Evolutionary conservation across 495 filamentous ascomycete genomes (phyloP).

Genomic region (Hyphodiscus hymeniophilus): DNA sequence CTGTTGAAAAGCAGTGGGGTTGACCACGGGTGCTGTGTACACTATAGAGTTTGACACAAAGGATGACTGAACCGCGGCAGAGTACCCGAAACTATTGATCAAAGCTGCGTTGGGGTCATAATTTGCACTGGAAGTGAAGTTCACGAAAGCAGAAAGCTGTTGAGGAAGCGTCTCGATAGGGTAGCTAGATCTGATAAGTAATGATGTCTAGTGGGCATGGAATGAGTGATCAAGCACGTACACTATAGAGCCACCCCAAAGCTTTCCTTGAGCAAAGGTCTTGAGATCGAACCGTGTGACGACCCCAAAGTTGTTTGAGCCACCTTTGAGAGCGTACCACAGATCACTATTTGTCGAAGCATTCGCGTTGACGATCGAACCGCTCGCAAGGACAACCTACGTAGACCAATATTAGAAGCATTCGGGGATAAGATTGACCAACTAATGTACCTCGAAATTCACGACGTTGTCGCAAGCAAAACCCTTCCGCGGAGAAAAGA

Average conservation of each 20-base stretch:
- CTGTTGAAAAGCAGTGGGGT: slow-evolving; percentile 23
- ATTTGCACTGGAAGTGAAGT: slow-evolving; percentile 12
- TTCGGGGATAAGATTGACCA: neutral
- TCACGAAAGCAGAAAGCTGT: slow-evolving; percentile 21
- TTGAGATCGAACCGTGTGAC: slow-evolving; percentile 38
- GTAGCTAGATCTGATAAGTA: neutral
- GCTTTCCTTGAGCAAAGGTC: slow-evolving; percentile 5
- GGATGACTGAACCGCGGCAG: neutral
- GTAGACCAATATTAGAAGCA: no score
- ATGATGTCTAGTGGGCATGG: neutral
- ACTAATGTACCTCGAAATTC: slow-evolving; percentile 24
- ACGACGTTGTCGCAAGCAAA: slow-evolving; percentile 38
- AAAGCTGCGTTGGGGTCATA: slow-evolving; percentile 8
- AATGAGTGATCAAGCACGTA: neutral
- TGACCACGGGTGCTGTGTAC: slow-evolving; percentile 1
- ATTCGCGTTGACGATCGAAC: slow-evolving; percentile 39
- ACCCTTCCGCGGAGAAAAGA: slow-evolving; percentile 20
- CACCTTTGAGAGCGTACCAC: slow-evolving; percentile 45
- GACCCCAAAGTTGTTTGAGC: slow-evolving; percentile 43
- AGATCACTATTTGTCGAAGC: slow-evolving; percentile 33
- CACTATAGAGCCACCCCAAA: slow-evolving; percentile 4
- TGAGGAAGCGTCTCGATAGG: neutral
- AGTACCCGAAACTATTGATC: slow-evolving; percentile 21
- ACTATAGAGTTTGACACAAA: neutral
- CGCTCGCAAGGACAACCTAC: slow-evolving; percentile 39